Evolutionary conservation across 352 stramenopile species (phyloP), one percentile per base, ranked within the genome.

Genomic region (Pythium periplocum): DNA sequence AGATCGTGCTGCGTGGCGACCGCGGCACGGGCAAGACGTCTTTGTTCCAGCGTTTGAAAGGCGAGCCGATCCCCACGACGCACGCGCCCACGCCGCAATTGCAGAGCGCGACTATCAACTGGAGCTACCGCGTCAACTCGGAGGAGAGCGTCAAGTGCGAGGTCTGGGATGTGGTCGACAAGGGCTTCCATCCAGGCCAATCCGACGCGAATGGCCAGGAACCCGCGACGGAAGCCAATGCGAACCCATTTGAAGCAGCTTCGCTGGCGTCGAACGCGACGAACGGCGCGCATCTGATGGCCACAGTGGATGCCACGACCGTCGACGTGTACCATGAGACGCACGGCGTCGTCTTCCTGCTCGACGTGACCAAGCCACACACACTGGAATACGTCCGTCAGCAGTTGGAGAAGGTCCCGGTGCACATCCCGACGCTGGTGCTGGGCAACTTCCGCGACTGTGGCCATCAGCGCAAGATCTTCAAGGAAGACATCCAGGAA

Each of bases 121-220:
- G 86, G 80, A 83, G 60, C 55, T 85, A 83, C 48, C 73, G 75
- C 32, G 61, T 66, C 7, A 72, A 75, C 40, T 66, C 72, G 3
- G 82, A 95, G 49, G 85, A 96, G 42, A 90, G 70, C 42, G 78
- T 96, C 48, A 91, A 94, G 61, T 94, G 92, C 63, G 89, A 97
- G 51, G 80, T 96, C 8, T 95, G 89, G 87, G 87, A 96, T 53
- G 85, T 96, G n/a, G 86, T 95, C 4, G 87, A 96, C 64, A 58
- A 69, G n/a, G 84, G 78, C 31, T 86, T 93, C 39, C 45, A 66
- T 9, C 53, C 69, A 12, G 53, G 51, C 1, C 47, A 67, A 4
- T 53, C 73, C 3, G 59, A 36, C n/a, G 32, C 50, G 35, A 31
- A 52, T 6, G 49, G 40, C 5, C 5, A 38, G 11, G 42, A 35